Evolutionary conservation across 176 grass and related monocot genomes (phyloP), one percentile per base, ranked within the genome.

Genomic region (Paspalum notatum): DNA sequence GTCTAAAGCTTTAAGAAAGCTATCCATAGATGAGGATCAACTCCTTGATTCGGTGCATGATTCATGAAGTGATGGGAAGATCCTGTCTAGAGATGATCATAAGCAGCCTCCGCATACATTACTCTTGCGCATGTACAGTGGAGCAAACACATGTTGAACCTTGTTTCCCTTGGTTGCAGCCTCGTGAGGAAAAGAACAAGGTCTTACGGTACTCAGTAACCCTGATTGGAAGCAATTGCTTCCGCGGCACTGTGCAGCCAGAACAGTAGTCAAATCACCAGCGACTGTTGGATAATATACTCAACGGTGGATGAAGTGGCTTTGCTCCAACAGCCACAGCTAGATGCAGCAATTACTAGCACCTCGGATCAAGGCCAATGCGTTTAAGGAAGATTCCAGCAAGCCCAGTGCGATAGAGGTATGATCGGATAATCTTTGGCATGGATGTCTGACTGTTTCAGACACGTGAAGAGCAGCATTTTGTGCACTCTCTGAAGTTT

Each of bases 1-100:
- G 27, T 92, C 86, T 56, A 85, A 90, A 86, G 92, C 92, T 71
- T 78, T 94, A 51, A 83, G 60, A 52, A 90, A 83, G 75, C 60
- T 91, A 41, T 91, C 90, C 5, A 57, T 94, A 70, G 86, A 94
- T 81, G 90, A 98, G 78, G 83, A 92, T 62, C 62, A 77, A 41
- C 87, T 92, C 26, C 66, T 89, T 66, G 76, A 70, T 72, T 81
- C 87, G 59, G 83, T 79, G 47, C 21, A 53, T 50, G 67, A 71
- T n/a, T 68, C 75, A 18, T 80, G 80, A 84, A 18, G 16, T 66
- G 47, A 66, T 51, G 20, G 2, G 22, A 83, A 89, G 62, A 80
- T 85, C 41, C 8, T 74, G 45, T 10, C 17, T 21, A 61, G 76
- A 41, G 41, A 54, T 42, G 27, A 16, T 84, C 56, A 11, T 51